phyloP scores from a whole-genome alignment of 2,329 filamentous ascomycete species.

The Xylaria multiplex region DNA sequence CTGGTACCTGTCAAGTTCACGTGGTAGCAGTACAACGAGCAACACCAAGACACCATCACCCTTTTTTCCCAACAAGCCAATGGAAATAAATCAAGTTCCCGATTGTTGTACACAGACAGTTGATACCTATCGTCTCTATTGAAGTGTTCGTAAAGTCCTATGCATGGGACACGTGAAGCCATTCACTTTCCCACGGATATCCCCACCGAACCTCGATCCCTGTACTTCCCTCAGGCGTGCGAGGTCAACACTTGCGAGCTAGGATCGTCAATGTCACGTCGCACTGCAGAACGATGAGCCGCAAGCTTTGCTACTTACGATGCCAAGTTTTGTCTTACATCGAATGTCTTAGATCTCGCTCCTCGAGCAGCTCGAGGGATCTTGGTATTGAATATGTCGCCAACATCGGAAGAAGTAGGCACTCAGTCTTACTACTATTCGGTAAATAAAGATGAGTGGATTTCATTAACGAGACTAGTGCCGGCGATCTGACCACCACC shows the following conservation, averaged over 20 bases:
- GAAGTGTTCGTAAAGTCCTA: slow-evolving; percentile 4
- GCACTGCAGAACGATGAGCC: slow-evolving; percentile 24
- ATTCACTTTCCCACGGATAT: slow-evolving; percentile 29
- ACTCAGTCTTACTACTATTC: not conserved
- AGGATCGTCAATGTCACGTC: slow-evolving; percentile 22
- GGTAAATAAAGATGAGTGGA: not conserved
- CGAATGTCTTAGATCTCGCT: not conserved
- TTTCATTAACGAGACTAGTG: slow-evolving; percentile 1
- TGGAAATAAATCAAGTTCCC: slow-evolving; percentile 16
- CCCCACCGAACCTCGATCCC: slow-evolving; percentile 31
- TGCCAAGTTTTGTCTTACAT: slow-evolving; percentile 11
- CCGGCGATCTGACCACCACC: slow-evolving; percentile 33
- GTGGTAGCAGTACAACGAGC: slow-evolving; percentile 13
- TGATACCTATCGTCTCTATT: not conserved
- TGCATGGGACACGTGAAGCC: slow-evolving; percentile 13
- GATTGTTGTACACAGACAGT: slow-evolving; percentile 17
- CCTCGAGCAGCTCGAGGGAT: not conserved
- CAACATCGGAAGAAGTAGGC: slow-evolving; percentile 2
- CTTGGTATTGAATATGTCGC: not conserved
- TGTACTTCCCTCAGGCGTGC: slow-evolving; percentile 1
- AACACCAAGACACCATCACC: slow-evolving; percentile 6
- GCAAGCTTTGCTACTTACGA: slow-evolving; percentile 15
- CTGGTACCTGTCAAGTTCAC: slow-evolving; percentile 26
- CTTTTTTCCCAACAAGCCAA: slow-evolving; percentile 20
- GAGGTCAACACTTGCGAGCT: slow-evolving; percentile 10